Percentiles rank a stretch among this genome's conserved stretches.
Evolutionary conservation across 2,329 filamentous ascomycete genomes (phyloP).

Genomic region (Decorospora gaudefroyi): DNA sequence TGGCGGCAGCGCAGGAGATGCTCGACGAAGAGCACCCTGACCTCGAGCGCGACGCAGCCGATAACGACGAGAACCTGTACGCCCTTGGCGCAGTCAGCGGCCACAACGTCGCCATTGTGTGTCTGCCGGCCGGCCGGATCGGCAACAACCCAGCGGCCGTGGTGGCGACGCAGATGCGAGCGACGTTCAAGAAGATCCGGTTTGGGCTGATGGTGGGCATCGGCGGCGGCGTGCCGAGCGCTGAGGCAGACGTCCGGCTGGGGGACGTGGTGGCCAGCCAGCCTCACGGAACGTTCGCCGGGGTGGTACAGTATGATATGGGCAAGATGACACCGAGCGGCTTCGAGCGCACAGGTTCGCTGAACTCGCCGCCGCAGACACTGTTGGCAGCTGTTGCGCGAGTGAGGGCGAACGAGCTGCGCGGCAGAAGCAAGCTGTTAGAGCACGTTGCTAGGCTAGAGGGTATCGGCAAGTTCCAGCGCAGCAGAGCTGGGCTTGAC

Average conservation of each 20-base stretch:
- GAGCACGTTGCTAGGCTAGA: constrained; percentile 9
- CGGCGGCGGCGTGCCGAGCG: constrained; percentile 39
- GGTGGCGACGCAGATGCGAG: constrained; percentile 39
- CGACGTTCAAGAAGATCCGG: constrained; percentile 41
- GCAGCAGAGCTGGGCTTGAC: constrained; percentile 5
- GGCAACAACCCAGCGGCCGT: constrained; percentile 44
- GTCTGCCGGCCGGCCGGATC: constrained; percentile 28
- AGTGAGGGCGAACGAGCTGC: constrained; percentile 2
- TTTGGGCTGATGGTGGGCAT: constrained; percentile 54
- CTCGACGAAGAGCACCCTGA: constrained; percentile 21
- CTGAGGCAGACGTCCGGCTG: constrained; percentile 26
- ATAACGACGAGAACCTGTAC: constrained; percentile 32
- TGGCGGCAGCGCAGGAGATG: constrained; percentile 19
- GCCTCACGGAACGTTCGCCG: constrained; percentile 7
- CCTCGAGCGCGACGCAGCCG: constrained; percentile 30
- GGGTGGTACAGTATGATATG: constrained; percentile 32
- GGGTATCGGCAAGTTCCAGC: constrained; percentile 12
- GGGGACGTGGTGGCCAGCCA: constrained; percentile 34
- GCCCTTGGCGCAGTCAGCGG: constrained; percentile 28
- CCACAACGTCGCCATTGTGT: constrained; percentile 40
- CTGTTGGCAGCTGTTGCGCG: constrained; percentile 11
- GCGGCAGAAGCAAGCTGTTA: background rate
- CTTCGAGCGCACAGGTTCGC: constrained; percentile 16
- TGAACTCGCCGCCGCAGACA: constrained; percentile 11
- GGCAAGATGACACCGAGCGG: constrained; percentile 22